These are phyloP conservation scores for Ceratocystis variospora DNA, from an alignment of 2,329 filamentous ascomycete genomes.

Conservation along the genomic window DNA sequence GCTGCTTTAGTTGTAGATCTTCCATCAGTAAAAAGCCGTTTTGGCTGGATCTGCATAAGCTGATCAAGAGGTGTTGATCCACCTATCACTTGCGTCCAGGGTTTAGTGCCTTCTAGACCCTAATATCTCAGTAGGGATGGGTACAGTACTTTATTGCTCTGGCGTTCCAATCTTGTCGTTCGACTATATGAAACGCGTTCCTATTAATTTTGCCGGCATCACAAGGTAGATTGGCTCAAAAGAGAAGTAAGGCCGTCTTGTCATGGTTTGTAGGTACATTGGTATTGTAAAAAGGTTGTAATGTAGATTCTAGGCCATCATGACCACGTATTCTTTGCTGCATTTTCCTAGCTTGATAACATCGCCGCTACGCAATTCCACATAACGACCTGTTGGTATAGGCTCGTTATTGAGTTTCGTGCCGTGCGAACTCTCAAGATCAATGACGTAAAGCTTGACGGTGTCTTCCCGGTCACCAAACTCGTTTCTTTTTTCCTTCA, in stretches of 20 bases:
- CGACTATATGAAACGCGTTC: neutral
- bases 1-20: neutral
- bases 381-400: conserved; percentile 61
- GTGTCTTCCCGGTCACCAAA: conserved; percentile 69
- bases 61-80: neutral
- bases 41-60: neutral
- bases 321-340: conserved; percentile 86
- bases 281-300: neutral
- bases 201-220: neutral
- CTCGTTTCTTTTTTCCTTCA: conserved; percentile 70
- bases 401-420: conserved; percentile 66
- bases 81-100: neutral
- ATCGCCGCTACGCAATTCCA: conserved; percentile 80
- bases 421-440: conserved; percentile 86
- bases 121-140: neutral
- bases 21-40: neutral
- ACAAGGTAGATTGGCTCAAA: neutral
- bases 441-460: conserved; percentile 79
- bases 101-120: neutral
- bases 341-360: conserved; percentile 78
- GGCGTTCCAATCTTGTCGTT: neutral
- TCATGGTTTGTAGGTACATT: neutral
- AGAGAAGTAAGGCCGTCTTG: neutral
- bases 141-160: neutral
- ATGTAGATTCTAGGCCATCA: conserved; percentile 39